Evolutionary conservation across 2,329 filamentous ascomycete species (phyloP), one percentile per base, ranked within the genome.

Genomic region (Arthroderma sp.): DNA sequence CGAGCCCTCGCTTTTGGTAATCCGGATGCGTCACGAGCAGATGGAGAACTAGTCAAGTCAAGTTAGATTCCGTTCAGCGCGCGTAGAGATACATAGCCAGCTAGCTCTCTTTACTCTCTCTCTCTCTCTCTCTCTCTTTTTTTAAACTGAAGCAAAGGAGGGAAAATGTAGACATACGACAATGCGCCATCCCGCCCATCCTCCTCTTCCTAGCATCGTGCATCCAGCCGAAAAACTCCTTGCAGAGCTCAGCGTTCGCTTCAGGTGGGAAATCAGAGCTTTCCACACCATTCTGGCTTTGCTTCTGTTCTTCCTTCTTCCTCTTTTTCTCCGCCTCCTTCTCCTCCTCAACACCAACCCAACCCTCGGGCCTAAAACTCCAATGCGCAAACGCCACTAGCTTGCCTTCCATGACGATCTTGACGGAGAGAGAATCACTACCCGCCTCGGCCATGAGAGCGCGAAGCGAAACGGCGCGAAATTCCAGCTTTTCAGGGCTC

Each of bases 31-130:
- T 64, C 4, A 57, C 54, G 4, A 68, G 55, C 1, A 56, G 31
- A 3, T 53, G 48, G 4, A 67, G 52, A 39, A 61, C 63, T 62
- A 29, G n/a, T n/a, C n/a, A n/a, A n/a, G n/a, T n/a, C n/a, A 41
- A 31, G 11, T 1, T 4, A 41, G 27, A 30, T 11, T n/a, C 11
- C 9, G 27, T n/a, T n/a, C n/a, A n/a, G n/a, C n/a, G n/a, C n/a
- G n/a, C n/a, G n/a, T n/a, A 44, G 29, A 3, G 3, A 34, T n/a
- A n/a, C n/a, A n/a, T n/a, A n/a, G n/a, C n/a, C n/a, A n/a, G n/a
- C n/a, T n/a, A n/a, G n/a, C 5, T 1, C n/a, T n/a, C n/a, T n/a
- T n/a, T n/a, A n/a, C n/a, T n/a, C n/a, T n/a, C n/a, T n/a, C n/a
- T n/a, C n/a, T n/a, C n/a, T n/a, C n/a, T n/a, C n/a, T n/a, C n/a